Evolutionary conservation across 306 rosid genomes (phyloP).

Genomic region (Glycine tomentella): DNA sequence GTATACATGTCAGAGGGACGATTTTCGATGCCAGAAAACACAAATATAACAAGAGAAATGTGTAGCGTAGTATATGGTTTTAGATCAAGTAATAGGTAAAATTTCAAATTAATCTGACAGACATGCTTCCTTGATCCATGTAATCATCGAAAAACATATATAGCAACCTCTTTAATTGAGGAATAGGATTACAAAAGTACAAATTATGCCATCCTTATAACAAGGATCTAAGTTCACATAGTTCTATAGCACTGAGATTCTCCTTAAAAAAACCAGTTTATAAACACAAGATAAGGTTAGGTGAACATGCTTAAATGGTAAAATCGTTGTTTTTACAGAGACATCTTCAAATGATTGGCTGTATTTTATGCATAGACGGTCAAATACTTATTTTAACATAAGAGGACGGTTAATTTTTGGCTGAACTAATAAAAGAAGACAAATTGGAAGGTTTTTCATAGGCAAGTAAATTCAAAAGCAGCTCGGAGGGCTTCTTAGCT

Average conservation of each 20-base stretch:
- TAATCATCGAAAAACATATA: slow-evolving; percentile 42
- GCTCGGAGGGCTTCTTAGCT: slow-evolving; percentile 32
- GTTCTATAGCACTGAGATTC: slow-evolving; percentile 56
- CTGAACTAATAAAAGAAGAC: slow-evolving; percentile 54
- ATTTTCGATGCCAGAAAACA: slow-evolving; percentile 52
- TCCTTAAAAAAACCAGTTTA: slow-evolving; percentile 38
- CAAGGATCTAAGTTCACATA: slow-evolving; percentile 46
- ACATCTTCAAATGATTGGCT: slow-evolving; percentile 40
- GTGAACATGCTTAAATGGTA: slow-evolving; percentile 38
- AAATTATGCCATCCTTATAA: slow-evolving; percentile 48
- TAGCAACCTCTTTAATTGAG: slow-evolving; percentile 50
- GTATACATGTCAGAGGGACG: slow-evolving; percentile 53
- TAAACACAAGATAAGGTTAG: slow-evolving; percentile 50
- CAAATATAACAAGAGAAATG: slow-evolving; percentile 41
- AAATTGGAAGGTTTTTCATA: slow-evolving; percentile 55
- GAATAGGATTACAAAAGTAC: slow-evolving; percentile 53
- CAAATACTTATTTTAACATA: slow-evolving; percentile 32
- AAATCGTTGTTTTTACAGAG: slow-evolving; percentile 28
- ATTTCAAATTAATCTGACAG: slow-evolving; percentile 67
- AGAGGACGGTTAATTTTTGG: slow-evolving; percentile 30
- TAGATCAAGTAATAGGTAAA: slow-evolving; percentile 41
- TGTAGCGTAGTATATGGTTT: slow-evolving; percentile 28
- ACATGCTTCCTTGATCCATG: slow-evolving; percentile 71
- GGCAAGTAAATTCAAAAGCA: slow-evolving; percentile 50
- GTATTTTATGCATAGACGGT: slow-evolving; percentile 20